Percentiles rank a stretch among this genome's conserved stretches.
phyloP scores from a whole-genome alignment of 2,329 filamentous ascomycete species.

The Phaeosphaeriaceae sp. region DNA sequence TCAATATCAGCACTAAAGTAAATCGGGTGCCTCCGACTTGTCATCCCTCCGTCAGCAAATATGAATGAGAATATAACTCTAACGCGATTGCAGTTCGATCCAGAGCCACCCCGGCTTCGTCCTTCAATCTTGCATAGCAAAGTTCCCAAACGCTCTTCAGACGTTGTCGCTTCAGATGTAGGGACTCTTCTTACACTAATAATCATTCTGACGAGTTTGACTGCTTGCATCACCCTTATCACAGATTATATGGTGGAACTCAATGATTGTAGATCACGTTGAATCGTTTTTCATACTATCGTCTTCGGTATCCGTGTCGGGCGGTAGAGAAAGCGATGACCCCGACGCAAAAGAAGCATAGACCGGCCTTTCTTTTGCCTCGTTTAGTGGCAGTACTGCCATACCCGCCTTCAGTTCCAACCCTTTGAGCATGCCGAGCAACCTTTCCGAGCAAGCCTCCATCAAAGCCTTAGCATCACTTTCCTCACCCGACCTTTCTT shows the following conservation, averaged over 20 bases:
- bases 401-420: slow-evolving; percentile 30
- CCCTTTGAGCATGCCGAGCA: slow-evolving; percentile 44
- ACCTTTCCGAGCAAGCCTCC: slow-evolving; percentile 41
- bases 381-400: slow-evolving; percentile 12
- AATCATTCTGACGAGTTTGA: too few relatives aligned
- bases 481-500: slow-evolving; percentile 44
- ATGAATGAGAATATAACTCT: too few relatives aligned
- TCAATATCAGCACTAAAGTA: neutral
- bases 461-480: slow-evolving; percentile 44
- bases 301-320: slow-evolving; percentile 28
- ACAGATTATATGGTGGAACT: too few relatives aligned
- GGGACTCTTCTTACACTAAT: too few relatives aligned
- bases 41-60: too few relatives aligned
- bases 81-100: too few relatives aligned
- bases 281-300: neutral
- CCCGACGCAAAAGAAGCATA: slow-evolving; percentile 28
- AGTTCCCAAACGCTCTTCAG: too few relatives aligned
- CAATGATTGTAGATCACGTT: too few relatives aligned
- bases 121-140: too few relatives aligned
- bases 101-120: too few relatives aligned
- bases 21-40: neutral
- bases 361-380: slow-evolving; percentile 1
- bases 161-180: too few relatives aligned
- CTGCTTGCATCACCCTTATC: too few relatives aligned
- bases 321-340: slow-evolving; percentile 31